These are phyloP conservation scores for Rossbeevera mucosa DNA, from an alignment of 768 basidiomycete species.

Conservation along the genomic window DNA sequence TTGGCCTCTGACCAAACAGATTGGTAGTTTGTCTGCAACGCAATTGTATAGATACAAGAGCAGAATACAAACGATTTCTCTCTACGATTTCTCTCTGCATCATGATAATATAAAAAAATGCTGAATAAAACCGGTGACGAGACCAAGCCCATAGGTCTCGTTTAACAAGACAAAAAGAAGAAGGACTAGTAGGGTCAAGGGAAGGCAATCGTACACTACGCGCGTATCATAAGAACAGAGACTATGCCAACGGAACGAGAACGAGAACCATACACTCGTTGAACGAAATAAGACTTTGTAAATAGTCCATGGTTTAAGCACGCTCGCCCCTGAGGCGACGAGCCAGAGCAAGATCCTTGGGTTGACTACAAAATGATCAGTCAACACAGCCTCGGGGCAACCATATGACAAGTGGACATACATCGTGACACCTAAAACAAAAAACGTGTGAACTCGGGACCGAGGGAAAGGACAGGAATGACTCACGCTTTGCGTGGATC, in stretches of 20 bases:
- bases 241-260: constrained; percentile 11
- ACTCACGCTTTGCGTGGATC: constrained; percentile 77
- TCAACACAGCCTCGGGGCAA: constrained; percentile 4
- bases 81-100: constrained; percentile 15
- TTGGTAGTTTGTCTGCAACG: constrained; percentile 3
- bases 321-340: constrained; percentile 84
- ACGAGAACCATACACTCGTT: constrained; percentile 1
- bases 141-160: not conserved
- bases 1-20: no score
- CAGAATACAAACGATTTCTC: constrained; percentile 25
- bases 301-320: constrained; percentile 42
- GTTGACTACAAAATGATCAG: constrained; percentile 49
- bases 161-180: constrained; percentile 10
- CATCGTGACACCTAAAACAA: constrained; percentile 49
- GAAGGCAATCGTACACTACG: constrained; percentile 29
- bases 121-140: not conserved
- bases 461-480: not conserved
- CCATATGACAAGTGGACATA: constrained; percentile 28
- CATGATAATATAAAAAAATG: constrained; percentile 1
- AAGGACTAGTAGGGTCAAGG: constrained; percentile 1
- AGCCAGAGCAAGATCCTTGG: constrained; percentile 85
- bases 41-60: not conserved
- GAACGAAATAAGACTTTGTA: not conserved
- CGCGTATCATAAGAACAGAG: constrained; percentile 23
- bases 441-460: constrained; percentile 9